A percentile compares a stretch with the other conserved stretches of the same genome.
These are phyloP conservation scores for Paradendryphiella salina DNA, from an alignment of 2,329 filamentous ascomycete genomes.

Conservation along the genomic window DNA sequence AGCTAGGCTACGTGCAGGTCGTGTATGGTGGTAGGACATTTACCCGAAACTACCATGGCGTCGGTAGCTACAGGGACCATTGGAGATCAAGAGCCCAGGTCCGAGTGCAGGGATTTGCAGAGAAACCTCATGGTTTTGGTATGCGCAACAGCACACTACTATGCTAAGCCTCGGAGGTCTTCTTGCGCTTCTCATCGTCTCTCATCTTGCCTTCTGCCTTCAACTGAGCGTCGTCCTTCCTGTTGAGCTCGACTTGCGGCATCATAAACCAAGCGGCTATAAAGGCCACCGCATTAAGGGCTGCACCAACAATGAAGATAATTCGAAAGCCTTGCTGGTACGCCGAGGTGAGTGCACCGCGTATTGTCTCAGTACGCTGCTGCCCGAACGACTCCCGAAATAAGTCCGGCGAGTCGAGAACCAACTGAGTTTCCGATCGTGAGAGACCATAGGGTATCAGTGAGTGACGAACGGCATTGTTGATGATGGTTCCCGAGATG, in stretches of 20 bases:
- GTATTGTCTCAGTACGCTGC: conserved; percentile 12
- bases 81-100: neutral
- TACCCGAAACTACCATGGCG: conserved; percentile 8
- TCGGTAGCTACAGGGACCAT: conserved; percentile 11
- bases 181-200: conserved; percentile 11
- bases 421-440: conserved; percentile 13
- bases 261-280: conserved; percentile 24
- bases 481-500: conserved; percentile 46
- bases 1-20: conserved; percentile 1
- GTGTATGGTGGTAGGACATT: conserved; percentile 7
- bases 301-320: conserved; percentile 24
- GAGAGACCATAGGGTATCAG: conserved; percentile 16
- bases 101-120: neutral
- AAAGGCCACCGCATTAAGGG: conserved; percentile 21
- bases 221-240: conserved; percentile 23
- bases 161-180: neutral
- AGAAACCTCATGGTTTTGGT: neutral
- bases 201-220: conserved; percentile 25
- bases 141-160: too few relatives aligned
- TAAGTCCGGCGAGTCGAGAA: conserved; percentile 20
- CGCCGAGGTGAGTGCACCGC: conserved; percentile 12
- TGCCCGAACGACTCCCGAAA: conserved; percentile 11
- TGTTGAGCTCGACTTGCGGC: conserved; percentile 22
- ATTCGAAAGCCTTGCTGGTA: conserved; percentile 25
- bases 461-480: conserved; percentile 20